Conservation (phyloP, 148 eudicot genomes). For the Silene uniflora region DNA sequence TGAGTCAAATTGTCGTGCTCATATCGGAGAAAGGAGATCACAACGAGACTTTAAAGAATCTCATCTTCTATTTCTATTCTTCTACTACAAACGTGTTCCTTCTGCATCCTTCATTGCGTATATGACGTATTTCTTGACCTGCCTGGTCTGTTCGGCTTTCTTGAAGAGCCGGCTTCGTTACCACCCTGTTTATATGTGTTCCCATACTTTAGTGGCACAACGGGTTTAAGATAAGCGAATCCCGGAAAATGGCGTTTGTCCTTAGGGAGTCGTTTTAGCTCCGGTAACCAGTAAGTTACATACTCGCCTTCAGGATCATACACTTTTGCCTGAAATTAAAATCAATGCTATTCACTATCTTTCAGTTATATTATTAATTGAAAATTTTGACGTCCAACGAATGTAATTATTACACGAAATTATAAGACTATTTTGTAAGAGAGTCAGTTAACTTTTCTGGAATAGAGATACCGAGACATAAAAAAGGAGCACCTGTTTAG, state of each 20-base stretch:
- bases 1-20: too few relatives aligned
- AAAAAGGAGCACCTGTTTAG: constrained; percentile 58
- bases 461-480: neutral
- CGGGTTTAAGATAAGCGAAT: constrained; percentile 53
- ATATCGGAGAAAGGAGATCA: too few relatives aligned
- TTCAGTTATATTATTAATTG: neutral
- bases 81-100: neutral
- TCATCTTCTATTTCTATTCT: neutral
- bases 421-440: neutral
- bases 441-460: neutral
- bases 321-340: constrained; percentile 54
- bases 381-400: neutral
- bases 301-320: constrained; percentile 84
- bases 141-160: constrained; percentile 3
- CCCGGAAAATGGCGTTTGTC: constrained; percentile 78
- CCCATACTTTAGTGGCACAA: constrained; percentile 62
- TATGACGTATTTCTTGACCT: constrained; percentile 9
- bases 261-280: constrained; percentile 57
- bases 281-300: constrained; percentile 86
- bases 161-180: constrained; percentile 8
- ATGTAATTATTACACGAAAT: too few relatives aligned
- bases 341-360: too few relatives aligned
- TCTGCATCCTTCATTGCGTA: constrained; percentile 2
- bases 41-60: too few relatives aligned
- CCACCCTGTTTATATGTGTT: constrained; percentile 26